Evolutionary conservation across 768 basidiomycete species (phyloP).

Genomic region (Mrakia frigida): DNA sequence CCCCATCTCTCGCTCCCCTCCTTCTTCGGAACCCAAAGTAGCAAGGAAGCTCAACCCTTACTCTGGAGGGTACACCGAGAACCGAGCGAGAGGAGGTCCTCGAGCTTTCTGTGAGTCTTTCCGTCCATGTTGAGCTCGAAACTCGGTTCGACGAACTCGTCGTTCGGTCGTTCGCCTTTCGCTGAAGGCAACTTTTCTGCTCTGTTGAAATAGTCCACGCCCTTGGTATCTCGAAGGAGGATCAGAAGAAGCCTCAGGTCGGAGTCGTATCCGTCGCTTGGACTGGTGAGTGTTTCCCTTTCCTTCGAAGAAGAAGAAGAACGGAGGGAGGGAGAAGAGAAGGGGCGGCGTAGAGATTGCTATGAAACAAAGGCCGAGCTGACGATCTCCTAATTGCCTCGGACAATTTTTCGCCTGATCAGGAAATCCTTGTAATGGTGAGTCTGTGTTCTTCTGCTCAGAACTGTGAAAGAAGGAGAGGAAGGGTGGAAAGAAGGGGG

Average conservation of each 20-base stretch:
- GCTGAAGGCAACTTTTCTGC: background rate
- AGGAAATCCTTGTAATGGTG: background rate
- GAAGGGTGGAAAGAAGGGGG: background rate
- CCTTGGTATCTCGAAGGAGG: background rate
- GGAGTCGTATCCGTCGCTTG: background rate
- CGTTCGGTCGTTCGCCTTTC: background rate
- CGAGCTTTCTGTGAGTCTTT: slow-evolving; percentile 11
- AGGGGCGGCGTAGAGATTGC: background rate
- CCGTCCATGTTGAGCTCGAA: background rate
- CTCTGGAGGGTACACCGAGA: slow-evolving; percentile 10
- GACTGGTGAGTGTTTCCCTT: background rate
- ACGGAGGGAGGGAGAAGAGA: background rate
- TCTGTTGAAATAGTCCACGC: background rate
- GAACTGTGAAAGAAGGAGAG: too few relatives aligned
- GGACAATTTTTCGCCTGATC: background rate
- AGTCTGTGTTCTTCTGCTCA: background rate
- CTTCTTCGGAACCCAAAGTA: background rate
- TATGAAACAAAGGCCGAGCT: background rate
- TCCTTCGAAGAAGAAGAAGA: background rate
- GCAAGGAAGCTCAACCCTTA: slow-evolving; percentile 5
- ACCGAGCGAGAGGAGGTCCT: slow-evolving; percentile 9
- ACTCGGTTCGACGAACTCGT: background rate
- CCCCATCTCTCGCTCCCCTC: background rate
- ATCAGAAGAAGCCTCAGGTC: slow-evolving; percentile 18
- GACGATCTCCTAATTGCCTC: background rate